Conservation (phyloP, 768 basidiomycete species). For the Phylloporus rhodoxanthus region DNA sequence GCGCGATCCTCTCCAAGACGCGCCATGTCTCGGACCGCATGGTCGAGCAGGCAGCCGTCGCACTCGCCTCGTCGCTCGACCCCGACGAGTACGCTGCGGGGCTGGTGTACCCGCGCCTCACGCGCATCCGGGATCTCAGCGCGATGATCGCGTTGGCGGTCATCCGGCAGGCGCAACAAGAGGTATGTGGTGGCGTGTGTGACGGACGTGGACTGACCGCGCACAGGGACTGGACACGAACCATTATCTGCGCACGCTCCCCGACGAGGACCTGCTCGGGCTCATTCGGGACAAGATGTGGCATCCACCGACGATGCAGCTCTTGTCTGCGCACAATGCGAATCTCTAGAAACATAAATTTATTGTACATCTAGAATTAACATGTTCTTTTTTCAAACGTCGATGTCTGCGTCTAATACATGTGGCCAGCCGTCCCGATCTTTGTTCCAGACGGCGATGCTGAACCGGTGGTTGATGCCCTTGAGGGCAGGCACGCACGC, state of each 20-base stretch:
- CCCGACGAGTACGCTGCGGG: constrained; percentile 48
- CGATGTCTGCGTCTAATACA: constrained; percentile 21
- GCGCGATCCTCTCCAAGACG: constrained; percentile 53
- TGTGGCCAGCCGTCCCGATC: constrained; percentile 4
- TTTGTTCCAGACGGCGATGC: constrained; percentile 61
- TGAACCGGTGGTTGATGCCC: constrained; percentile 86
- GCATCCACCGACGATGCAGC: constrained; percentile 32
- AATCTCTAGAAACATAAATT: constrained; percentile 8
- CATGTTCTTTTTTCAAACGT: constrained; percentile 21
- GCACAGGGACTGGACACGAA: constrained; percentile 40
- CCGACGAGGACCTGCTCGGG: constrained; percentile 42
- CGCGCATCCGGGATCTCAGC: constrained; percentile 61
- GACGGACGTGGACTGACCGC: no score
- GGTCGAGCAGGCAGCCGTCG: constrained; percentile 61
- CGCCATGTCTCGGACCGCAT: constrained; percentile 59
- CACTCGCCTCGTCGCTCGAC: constrained; percentile 53
- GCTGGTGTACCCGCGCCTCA: constrained; percentile 64
- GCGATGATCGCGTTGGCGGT: constrained; percentile 57
- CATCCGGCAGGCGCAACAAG: constrained; percentile 57
- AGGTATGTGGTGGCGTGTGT: constrained; percentile 35
- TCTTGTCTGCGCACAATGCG: neutral
- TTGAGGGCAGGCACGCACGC: constrained; percentile 74
- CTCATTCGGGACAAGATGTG: constrained; percentile 55
- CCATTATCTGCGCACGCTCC: constrained; percentile 40
- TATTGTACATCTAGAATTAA: neutral